Conservation (phyloP, 495 filamentous ascomycete species). For the Darksidea phi region DNA sequence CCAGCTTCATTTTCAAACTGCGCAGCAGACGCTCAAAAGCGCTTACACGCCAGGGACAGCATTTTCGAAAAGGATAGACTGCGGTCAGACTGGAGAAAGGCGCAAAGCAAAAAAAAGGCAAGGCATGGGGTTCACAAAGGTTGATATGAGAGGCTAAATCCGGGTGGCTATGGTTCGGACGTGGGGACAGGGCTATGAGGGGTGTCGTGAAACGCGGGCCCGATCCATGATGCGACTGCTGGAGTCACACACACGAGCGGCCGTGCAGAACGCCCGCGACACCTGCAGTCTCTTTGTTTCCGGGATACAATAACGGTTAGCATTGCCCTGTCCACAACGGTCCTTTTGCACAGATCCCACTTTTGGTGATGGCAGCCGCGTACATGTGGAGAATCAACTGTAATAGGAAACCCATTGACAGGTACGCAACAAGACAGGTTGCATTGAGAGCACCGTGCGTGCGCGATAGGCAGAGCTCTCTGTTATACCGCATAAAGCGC, state of each 20-base stretch:
- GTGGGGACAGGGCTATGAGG: background rate
- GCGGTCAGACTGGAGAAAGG: background rate
- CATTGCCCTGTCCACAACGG: no score
- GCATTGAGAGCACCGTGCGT: no score
- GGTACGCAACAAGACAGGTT: no score
- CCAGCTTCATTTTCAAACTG: constrained; percentile 17
- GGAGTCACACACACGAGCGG: background rate
- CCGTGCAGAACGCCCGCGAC: background rate
- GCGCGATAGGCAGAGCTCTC: no score
- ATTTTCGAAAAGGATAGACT: background rate
- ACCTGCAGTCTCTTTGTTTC: background rate
- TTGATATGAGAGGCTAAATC: background rate
- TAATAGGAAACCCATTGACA: no score
- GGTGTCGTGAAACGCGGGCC: background rate
- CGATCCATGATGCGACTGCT: constrained; percentile 3
- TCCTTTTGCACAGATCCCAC: no score
- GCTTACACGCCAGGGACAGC: background rate
- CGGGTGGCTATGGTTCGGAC: background rate
- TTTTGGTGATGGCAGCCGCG: no score
- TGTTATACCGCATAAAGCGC: no score
- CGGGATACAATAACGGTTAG: no score
- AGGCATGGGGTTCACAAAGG: background rate
- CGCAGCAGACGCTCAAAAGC: constrained; percentile 9
- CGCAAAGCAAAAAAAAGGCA: background rate
- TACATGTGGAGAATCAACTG: no score